Percentiles rank a stretch among this genome's conserved stretches.
Conservation (phyloP, 1,139 yeast genomes). For the Lodderomyces parapsilosis region DNA sequence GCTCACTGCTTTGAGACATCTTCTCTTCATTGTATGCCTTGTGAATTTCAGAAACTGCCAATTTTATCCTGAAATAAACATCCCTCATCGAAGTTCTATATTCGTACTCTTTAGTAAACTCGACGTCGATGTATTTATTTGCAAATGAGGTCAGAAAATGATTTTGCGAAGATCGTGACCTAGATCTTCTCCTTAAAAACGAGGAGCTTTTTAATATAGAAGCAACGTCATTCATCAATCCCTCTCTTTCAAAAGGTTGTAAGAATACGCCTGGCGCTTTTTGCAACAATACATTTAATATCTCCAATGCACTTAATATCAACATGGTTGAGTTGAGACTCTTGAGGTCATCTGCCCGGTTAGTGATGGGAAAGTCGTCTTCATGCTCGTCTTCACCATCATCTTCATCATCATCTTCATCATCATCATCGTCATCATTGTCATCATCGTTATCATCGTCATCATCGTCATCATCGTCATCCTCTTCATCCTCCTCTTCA, state of each 20-base stretch:
- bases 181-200: constrained; percentile 8
- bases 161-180: constrained; percentile 1
- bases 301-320: constrained; percentile 49
- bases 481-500: constrained; percentile 10
- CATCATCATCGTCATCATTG: constrained; percentile 12
- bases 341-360: constrained; percentile 14
- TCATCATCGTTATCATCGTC: constrained; percentile 12
- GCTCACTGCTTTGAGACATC: constrained; percentile 11
- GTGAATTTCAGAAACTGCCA: constrained; percentile 21
- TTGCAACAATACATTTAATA: constrained; percentile 30
- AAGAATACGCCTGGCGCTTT: constrained; percentile 47
- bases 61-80: constrained; percentile 20
- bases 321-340: constrained; percentile 33
- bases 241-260: constrained; percentile 65
- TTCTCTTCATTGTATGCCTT: constrained; percentile 19
- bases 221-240: constrained; percentile 56
- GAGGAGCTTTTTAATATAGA: constrained; percentile 8
- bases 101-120: constrained; percentile 32
- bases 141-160: constrained; percentile 14
- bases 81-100: constrained; percentile 20
- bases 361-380: constrained; percentile 7
- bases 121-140: constrained; percentile 32
- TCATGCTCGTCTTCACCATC: constrained; percentile 14
- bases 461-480: constrained; percentile 10
- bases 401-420: constrained; percentile 15